Base-by-base conservation (phyloP, 352 stramenopile genomes). In the Pythium aphanidermatum region DNA sequence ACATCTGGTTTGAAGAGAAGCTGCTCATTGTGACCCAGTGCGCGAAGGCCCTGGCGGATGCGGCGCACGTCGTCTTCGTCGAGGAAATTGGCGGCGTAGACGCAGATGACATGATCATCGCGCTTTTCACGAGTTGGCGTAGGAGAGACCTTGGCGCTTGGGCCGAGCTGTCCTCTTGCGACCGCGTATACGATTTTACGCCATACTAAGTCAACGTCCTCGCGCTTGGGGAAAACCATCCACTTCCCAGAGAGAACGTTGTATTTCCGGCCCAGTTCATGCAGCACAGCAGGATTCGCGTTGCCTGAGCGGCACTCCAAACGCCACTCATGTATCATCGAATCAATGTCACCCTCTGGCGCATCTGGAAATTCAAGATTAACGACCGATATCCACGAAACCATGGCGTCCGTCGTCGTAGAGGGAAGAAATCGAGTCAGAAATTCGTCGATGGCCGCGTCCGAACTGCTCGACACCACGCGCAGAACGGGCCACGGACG, bases 1-100 rank as follows among this genome's bases (percentile, higher is more conserved):
- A 20, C 30, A 31, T 55, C 46, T 10, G 37, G 46, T 31, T 55
- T 55, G 37, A 55, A 55, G 2, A 25, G 2, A 12, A 55, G n/a
- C 4, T 17, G 12, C 9, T 41, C 23, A 14, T 19, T 16, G 37
- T 43, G 21, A 12, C 46, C 46, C 5, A 55, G 27, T 13, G 17
- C n/a, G 24, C 27, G 23, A 21, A 55, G 19, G 7, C 13, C 46
- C 2, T 39, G 6, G 19, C 46, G 46, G 20, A 55, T 6, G 10
- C 36, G 36, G 13, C 21, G 20, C 4, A 55, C 36, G 9, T 44
- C 46, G 12, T 40, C 16, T 24, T n/a, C 4, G 19, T 55, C 24
- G 13, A 32, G 13, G 27, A 41, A 55, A 26, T 47, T 31, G 25
- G 13, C 36, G 2, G 21, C 28, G 29, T 55, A 55, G 7, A 55